phyloP scores from a whole-genome alignment of 257 asterid species.

The Primulina tabacum region DNA sequence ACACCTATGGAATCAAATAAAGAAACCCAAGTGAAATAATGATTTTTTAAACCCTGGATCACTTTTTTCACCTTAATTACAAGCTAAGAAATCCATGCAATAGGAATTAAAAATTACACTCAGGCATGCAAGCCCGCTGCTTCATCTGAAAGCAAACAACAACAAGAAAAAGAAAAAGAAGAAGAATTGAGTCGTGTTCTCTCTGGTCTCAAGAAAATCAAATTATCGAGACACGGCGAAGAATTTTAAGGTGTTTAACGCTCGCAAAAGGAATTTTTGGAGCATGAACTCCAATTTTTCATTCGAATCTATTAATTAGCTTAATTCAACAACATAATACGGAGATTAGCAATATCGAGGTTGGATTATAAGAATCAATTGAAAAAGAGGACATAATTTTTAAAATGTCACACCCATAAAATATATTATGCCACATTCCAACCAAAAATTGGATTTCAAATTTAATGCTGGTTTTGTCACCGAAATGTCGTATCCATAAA shows the following conservation, averaged over 20 bases:
- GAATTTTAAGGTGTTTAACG: neutral
- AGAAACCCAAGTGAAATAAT: neutral
- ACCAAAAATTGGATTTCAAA: no score
- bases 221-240: neutral
- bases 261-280: no score
- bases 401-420: no score
- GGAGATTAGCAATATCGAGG: no score
- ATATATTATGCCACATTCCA: no score
- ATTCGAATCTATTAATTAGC: no score
- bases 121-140: neutral
- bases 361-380: no score
- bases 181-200: neutral
- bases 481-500: no score
- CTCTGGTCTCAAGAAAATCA: neutral
- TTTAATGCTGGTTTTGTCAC: no score
- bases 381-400: no score
- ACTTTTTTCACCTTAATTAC: neutral
- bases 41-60: neutral
- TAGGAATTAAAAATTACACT: neutral
- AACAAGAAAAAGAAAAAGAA: neutral
- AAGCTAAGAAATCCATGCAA: neutral
- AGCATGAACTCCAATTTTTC: no score
- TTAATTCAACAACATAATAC: no score
- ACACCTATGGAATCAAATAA: constrained; percentile 15
- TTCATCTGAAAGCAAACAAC: neutral